Evolutionary conservation across 1,139 yeast species (phyloP).

Genomic region (Wickerhamiella pararugosa): DNA sequence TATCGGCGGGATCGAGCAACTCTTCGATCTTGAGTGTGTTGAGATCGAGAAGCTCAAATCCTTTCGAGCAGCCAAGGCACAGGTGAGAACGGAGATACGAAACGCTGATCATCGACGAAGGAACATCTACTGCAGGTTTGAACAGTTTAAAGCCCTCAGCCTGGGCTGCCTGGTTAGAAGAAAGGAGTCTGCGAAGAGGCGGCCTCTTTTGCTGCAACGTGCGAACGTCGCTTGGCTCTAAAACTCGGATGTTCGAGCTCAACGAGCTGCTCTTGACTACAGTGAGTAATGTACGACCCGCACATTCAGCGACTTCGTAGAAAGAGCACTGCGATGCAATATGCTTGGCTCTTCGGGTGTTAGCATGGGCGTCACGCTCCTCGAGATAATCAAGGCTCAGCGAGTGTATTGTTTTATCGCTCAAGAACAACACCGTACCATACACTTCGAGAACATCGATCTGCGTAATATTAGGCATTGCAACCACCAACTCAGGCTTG

Average conservation of each 20-base stretch:
- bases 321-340: conserved; percentile 73
- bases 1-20: conserved; percentile 87
- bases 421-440: conserved; percentile 62
- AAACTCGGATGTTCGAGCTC: conserved; percentile 64
- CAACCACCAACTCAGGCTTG: conserved; percentile 64
- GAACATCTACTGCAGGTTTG: conserved; percentile 56
- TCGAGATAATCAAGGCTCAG: conserved; percentile 70
- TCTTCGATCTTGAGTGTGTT: conserved; percentile 66
- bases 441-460: conserved; percentile 87
- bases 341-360: conserved; percentile 62
- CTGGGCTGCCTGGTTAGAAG: conserved; percentile 22
- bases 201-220: conserved; percentile 29
- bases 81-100: conserved; percentile 77
- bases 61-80: conserved; percentile 92
- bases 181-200: conserved; percentile 35
- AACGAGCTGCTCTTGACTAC: conserved; percentile 61
- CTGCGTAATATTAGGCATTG: conserved; percentile 69
- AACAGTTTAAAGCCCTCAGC: conserved; percentile 47
- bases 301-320: conserved; percentile 85
- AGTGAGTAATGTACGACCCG: conserved; percentile 75
- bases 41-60: conserved; percentile 79
- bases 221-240: conserved; percentile 62
- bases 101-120: conserved; percentile 81
- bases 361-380: conserved; percentile 40
- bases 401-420: conserved; percentile 71